Conservation (phyloP, 2,329 filamentous ascomycete species). For the Xylariaceae sp. region DNA sequence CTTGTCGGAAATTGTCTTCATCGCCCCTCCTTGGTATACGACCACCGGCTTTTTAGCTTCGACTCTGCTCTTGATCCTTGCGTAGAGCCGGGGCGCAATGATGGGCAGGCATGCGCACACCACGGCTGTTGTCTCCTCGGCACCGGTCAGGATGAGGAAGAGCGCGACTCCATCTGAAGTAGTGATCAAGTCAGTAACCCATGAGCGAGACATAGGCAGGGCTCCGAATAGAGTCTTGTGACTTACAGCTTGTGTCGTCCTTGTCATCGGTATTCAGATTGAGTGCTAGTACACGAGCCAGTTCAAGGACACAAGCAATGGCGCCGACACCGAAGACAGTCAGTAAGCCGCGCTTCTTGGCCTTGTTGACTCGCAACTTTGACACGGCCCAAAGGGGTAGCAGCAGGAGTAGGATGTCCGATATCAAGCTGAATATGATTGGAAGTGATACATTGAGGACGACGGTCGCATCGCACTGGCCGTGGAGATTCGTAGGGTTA, state of each 20-base stretch:
- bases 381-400: slow-evolving; percentile 23
- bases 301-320: slow-evolving; percentile 21
- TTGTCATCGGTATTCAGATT: slow-evolving; percentile 24
- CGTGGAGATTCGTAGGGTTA: slow-evolving; percentile 13
- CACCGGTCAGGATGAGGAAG: slow-evolving; percentile 23
- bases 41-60: neutral
- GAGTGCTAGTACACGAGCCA: slow-evolving; percentile 20
- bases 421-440: slow-evolving; percentile 22
- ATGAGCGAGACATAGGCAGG: neutral
- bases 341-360: slow-evolving; percentile 22
- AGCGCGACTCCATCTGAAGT: slow-evolving; percentile 21
- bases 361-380: slow-evolving; percentile 17
- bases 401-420: slow-evolving; percentile 20
- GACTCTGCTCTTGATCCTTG: slow-evolving; percentile 3
- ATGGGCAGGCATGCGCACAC: slow-evolving; percentile 24
- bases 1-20: neutral
- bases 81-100: slow-evolving; percentile 17
- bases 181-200: neutral
- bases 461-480: slow-evolving; percentile 22
- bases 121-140: slow-evolving; percentile 25
- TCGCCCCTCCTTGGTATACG: neutral
- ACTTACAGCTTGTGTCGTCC: slow-evolving; percentile 23
- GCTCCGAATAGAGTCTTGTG: neutral
- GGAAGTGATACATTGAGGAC: slow-evolving; percentile 22
- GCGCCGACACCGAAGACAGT: slow-evolving; percentile 24